Evolutionary conservation across 768 basidiomycete genomes (phyloP), one percentile per base, ranked within the genome.

Genomic region (Tricholoma matsutake): DNA sequence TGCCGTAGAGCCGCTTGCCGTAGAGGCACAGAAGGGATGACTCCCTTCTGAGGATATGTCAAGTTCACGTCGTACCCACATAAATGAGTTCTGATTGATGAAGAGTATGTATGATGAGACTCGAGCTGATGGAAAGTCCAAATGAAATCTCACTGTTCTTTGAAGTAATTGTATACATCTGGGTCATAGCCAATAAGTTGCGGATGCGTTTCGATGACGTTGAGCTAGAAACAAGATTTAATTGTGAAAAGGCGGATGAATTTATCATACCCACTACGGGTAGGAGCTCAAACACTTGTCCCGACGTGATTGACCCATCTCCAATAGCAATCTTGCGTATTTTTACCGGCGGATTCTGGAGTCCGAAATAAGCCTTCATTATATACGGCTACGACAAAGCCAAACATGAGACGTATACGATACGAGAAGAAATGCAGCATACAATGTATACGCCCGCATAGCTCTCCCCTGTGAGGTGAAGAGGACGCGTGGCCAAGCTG

Each of bases 391-490:
- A 41, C 6, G 54, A 51, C 53, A 18, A 31, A 3, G 25, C 29
- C 41, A 55, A 31, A 61, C 22, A 58, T 64, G 31, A 43, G 25
- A 18, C 29, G 55, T 49, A 10, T 25, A n/a, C 28, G 9, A 20
- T 2, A 11, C 20, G 28, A 22, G 18, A 57, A 43, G 49, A 18
- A 54, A 56, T 41, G n/a, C 39, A 8, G 9, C 84, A 65, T 61
- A 85, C 84, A 57, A 91, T 89, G 65, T 87, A 90, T 61, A 80
- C 80, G 29, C 90, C 90, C 13, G 90, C 84, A 70, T 91, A 91
- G 66, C 86, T 88, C 72, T 91, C 90, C 5, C 90, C 90, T 0
- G 83, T 84, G 37, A 92, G 68, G 70, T 86, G 75, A 35, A 91
- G 78, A 14, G 90, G 90, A 29, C 90, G 83, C 1, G 75, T 83